Evolutionary conservation across 2,329 filamentous ascomycete genomes (phyloP).

Genomic region (Venturia oleaginea): DNA sequence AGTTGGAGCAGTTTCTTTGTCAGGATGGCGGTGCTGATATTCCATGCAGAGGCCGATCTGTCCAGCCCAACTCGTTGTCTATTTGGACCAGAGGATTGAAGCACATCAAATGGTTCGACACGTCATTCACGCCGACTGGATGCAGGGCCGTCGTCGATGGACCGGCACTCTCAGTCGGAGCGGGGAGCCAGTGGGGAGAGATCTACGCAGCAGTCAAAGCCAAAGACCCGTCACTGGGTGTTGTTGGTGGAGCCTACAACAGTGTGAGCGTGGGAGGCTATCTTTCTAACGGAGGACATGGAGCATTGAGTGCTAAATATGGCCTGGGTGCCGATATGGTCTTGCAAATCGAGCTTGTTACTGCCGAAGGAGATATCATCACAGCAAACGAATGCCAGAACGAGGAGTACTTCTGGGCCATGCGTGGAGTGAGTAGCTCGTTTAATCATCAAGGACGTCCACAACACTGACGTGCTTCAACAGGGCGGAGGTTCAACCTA

Average conservation of each 20-base stretch:
- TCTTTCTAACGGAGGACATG: constrained; percentile 25
- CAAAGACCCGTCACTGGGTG: not conserved
- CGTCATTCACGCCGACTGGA: constrained; percentile 10
- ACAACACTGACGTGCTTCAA: not conserved
- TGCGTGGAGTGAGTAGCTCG: constrained; percentile 1
- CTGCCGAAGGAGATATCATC: constrained; percentile 28
- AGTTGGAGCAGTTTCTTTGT: not conserved
- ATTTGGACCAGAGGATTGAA: constrained; percentile 13
- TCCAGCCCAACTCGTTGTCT: constrained; percentile 9
- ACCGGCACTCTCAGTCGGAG: constrained; percentile 6
- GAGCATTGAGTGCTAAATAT: constrained; percentile 23
- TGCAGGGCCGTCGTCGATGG: constrained; percentile 9
- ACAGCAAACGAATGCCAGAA: constrained; percentile 26
- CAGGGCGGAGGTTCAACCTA: constrained; percentile 14
- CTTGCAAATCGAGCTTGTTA: constrained; percentile 30
- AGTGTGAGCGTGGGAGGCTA: constrained; percentile 10
- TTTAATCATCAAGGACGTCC: not conserved
- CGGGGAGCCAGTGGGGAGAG: constrained; percentile 9
- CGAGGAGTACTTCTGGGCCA: constrained; percentile 5
- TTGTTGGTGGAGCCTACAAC: not conserved
- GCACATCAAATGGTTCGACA: constrained; percentile 6
- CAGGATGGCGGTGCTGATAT: not conserved
- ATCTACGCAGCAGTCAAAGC: not conserved
- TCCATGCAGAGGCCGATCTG: not conserved
- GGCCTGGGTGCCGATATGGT: constrained; percentile 22